These are phyloP conservation scores for Cyamopsis tetragonoloba DNA, from an alignment of 306 rosid genomes.

Conservation along the genomic window DNA sequence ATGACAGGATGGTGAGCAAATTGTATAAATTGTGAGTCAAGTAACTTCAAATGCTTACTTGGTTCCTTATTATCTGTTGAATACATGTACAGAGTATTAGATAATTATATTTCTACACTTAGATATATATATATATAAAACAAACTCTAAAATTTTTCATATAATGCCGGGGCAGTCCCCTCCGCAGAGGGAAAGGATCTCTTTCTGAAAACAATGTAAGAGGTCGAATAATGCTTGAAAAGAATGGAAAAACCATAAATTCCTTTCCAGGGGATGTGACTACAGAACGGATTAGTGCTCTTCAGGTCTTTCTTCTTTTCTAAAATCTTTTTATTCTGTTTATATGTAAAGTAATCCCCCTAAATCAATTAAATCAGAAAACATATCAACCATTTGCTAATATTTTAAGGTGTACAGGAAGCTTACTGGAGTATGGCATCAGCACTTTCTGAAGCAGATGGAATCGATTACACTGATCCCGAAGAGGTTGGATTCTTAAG, in stretches of 20 bases:
- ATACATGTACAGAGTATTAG: too few species aligned
- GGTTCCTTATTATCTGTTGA: too few species aligned
- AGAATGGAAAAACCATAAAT: slow-evolving; percentile 59
- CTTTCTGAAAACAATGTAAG: slow-evolving; percentile 39
- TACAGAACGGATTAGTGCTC: slow-evolving; percentile 56
- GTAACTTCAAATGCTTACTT: slow-evolving; percentile 4
- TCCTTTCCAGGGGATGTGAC: slow-evolving; percentile 78
- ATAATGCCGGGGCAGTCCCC: slow-evolving; percentile 53
- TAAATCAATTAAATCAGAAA: slow-evolving; percentile 10
- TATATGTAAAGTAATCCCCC: background rate
- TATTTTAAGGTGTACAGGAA: slow-evolving; percentile 52
- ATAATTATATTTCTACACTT: too few species aligned
- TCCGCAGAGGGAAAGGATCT: slow-evolving; percentile 38
- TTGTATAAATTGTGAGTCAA: slow-evolving; percentile 72
- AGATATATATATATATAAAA: background rate
- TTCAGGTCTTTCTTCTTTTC: slow-evolving; percentile 58
- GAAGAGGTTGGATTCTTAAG: slow-evolving; percentile 70
- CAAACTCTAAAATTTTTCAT: slow-evolving; percentile 18
- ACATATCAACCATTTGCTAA: slow-evolving; percentile 14
- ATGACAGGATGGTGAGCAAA: slow-evolving; percentile 72
- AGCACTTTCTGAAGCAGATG: slow-evolving; percentile 93
- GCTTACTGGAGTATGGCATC: slow-evolving; percentile 94
- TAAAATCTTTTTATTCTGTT: background rate
- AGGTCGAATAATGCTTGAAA: slow-evolving; percentile 62
- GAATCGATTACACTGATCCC: slow-evolving; percentile 91